Base-by-base conservation (phyloP, 2,329 filamentous ascomycete genomes). In the Colletotrichum sublineola region DNA sequence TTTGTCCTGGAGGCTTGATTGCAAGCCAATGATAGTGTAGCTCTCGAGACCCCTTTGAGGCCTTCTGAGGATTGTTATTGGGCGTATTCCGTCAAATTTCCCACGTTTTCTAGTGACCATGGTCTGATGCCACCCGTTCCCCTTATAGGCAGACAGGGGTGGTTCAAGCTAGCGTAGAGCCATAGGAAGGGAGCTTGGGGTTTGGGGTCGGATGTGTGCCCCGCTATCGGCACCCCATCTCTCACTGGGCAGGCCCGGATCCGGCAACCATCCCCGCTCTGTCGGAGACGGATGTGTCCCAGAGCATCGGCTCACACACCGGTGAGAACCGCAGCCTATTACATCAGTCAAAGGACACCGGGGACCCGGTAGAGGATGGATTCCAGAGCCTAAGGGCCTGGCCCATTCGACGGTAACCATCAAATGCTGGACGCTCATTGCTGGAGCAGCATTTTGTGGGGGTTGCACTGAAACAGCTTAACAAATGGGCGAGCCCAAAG, bases 261-360 rank as follows among this genome's bases (percentile, higher is more conserved):
- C 36, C 61, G 61, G 61, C 36, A 24, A 40, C 20, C 5, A 36
- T 36, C 36, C n/a, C 46, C 61, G 61, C 36, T 62, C 29, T 24
- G 5, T 62, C 36, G 60, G 60, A 40, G 36, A 38, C 46, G 31
- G 14, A 38, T 24, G 46, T 11, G 6, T 52, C 46, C 46, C 60
- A 63, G n/a, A n/a, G 52, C 24, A 38, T 63, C 46, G 61, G 61
- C 46, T 53, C 61, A 15, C 38, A 31, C n/a, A 63, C 33, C 46
- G 36, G 61, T 53, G 61, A 52, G 9, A n/a, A 53, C n/a, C 5
- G 33, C 31, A 52, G n/a, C 33, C 46, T 40, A 50, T 40, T 5
- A 15, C 33, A 42, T 42, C 6, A 24, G 14, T 40, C 38, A 29
- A n/a, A 42, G 38, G 61, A 24, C 61, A 24, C 61, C 46, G 46